These are phyloP conservation scores for Punctularia strigosozonata DNA, from an alignment of 768 basidiomycete genomes.

Conservation along the genomic window DNA sequence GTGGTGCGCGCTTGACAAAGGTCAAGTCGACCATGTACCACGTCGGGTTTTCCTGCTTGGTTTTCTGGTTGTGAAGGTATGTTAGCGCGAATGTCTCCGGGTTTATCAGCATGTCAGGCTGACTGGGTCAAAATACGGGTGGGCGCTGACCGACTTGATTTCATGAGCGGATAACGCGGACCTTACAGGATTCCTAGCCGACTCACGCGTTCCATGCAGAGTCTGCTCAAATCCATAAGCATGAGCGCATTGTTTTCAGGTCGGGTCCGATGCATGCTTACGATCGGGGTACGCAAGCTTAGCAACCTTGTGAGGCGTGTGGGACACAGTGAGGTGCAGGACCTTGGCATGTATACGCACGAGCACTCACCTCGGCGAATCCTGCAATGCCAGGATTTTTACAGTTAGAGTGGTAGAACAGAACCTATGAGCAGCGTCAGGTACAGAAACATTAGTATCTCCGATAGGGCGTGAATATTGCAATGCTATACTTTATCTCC, in stretches of 20 bases:
- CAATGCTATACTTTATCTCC: slow-evolving; percentile 53
- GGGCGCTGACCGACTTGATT: slow-evolving; percentile 24
- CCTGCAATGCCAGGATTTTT: slow-evolving; percentile 75
- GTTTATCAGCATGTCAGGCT: slow-evolving; percentile 11
- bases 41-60: slow-evolving; percentile 59
- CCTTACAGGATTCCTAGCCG: slow-evolving; percentile 6
- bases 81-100: slow-evolving; percentile 2
- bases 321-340: not conserved
- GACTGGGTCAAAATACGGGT: slow-evolving; percentile 77
- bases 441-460: not conserved
- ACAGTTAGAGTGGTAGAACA: slow-evolving; percentile 86
- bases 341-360: not conserved
- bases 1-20: slow-evolving; percentile 47
- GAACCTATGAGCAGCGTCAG: slow-evolving; percentile 31
- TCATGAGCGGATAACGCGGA: slow-evolving; percentile 13
- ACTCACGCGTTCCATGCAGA: slow-evolving; percentile 84
- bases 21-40: slow-evolving; percentile 91
- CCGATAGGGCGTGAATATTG: no score
- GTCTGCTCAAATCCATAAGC: slow-evolving; percentile 30
- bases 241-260: slow-evolving; percentile 1
- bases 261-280: slow-evolving; percentile 25
- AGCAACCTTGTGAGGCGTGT: slow-evolving; percentile 34
- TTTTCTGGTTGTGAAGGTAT: slow-evolving; percentile 43
- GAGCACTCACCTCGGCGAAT: slow-evolving; percentile 57
- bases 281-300: slow-evolving; percentile 88